phyloP scores from a whole-genome alignment of 306 rosid species.

The Begonia masoniana region DNA sequence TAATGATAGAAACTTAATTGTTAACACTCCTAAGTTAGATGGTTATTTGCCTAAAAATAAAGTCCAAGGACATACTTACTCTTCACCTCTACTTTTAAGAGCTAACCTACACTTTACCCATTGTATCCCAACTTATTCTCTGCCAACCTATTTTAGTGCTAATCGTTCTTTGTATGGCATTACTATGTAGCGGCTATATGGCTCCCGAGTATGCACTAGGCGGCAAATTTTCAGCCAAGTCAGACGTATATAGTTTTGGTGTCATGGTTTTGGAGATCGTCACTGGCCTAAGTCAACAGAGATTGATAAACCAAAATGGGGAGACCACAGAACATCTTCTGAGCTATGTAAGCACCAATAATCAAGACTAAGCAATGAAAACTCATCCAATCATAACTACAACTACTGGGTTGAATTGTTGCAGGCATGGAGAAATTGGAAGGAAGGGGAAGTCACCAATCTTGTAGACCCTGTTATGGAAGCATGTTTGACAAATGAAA shows the following conservation, averaged over 20 bases:
- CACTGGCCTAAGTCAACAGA: conserved; percentile 5
- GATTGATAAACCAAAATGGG: not conserved
- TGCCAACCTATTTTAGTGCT: not conserved
- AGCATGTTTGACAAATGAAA: conserved; percentile 17
- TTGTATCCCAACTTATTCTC: too few species aligned
- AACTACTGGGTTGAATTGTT: not conserved
- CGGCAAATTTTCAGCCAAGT: conserved; percentile 12
- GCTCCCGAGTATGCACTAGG: too few species aligned
- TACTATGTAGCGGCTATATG: conserved; percentile 14
- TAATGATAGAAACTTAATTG: too few species aligned
- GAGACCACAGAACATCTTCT: conserved; percentile 2
- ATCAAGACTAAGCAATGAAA: not conserved
- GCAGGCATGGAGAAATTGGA: conserved; percentile 38
- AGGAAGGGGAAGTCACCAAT: conserved; percentile 11
- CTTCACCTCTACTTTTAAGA: too few species aligned
- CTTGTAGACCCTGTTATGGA: conserved; percentile 20
- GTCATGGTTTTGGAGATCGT: conserved; percentile 13
- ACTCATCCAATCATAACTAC: not conserved
- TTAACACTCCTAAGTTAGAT: too few species aligned
- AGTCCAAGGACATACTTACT: too few species aligned
- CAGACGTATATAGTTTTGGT: conserved; percentile 21
- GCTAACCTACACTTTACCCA: too few species aligned
- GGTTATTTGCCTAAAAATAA: too few species aligned
- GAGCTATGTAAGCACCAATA: conserved; percentile 6
- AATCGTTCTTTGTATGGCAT: not conserved